phyloP scores from a whole-genome alignment of 768 basidiomycete species.

The Exsudoporus frostii region DNA sequence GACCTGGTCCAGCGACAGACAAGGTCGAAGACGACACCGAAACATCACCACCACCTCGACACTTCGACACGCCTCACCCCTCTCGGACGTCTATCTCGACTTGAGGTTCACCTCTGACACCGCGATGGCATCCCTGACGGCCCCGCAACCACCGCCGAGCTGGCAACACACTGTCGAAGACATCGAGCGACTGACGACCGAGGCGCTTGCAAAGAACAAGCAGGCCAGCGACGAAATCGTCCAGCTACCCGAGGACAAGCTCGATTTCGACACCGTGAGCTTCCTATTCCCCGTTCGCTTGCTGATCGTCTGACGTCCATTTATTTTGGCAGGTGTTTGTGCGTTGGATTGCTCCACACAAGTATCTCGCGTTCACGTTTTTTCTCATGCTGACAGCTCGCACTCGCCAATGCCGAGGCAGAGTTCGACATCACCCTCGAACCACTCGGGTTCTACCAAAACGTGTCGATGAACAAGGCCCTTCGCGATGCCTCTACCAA shows the following conservation, averaged over 20 bases:
- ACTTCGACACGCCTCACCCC: not conserved
- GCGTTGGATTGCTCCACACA: constrained; percentile 30
- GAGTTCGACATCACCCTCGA: constrained; percentile 48
- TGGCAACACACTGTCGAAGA: constrained; percentile 73
- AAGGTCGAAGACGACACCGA: not conserved
- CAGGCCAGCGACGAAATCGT: constrained; percentile 59
- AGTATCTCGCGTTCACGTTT: constrained; percentile 7
- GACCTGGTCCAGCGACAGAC: not conserved
- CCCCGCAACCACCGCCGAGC: constrained; percentile 63
- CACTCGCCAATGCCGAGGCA: constrained; percentile 59
- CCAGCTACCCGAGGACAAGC: constrained; percentile 52
- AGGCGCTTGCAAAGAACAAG: constrained; percentile 56
- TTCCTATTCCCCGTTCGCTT: accelerated
- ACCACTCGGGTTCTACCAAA: constrained; percentile 76
- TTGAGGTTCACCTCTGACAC: constrained; percentile 5
- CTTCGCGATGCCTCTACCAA: constrained; percentile 80
- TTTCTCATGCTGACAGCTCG: constrained; percentile 38
- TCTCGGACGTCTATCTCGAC: not conserved
- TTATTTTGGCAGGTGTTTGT: constrained; percentile 64
- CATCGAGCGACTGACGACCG: constrained; percentile 54
- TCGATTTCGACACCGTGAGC: constrained; percentile 66
- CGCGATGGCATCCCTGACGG: constrained; percentile 47
- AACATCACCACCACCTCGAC: constrained; percentile 9
- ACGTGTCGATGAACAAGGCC: constrained; percentile 69
- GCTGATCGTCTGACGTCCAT: not conserved